Evolutionary conservation across 805 yeast genomes (phyloP), one percentile per base, ranked within the genome.

Genomic region (Starmerella gropengiesseri): DNA sequence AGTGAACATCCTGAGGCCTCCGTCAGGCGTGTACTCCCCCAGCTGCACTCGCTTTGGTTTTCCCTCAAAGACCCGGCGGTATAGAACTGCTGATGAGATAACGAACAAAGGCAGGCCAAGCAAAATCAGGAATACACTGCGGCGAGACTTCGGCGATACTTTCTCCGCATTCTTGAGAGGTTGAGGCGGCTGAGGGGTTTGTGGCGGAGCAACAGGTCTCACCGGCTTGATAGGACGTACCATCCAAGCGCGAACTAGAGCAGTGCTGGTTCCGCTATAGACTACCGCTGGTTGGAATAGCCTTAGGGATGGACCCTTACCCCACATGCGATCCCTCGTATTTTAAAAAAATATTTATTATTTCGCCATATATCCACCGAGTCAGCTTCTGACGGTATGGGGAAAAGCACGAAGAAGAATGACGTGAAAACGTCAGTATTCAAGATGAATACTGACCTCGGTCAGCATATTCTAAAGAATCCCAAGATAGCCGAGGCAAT

Each of bases 401-500:
- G 61, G 8, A 60, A 59, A 39, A 52, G 55, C 13, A 51, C 51
- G 7, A 46, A 44, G n/a, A 53, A 54, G 46, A 44, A 46, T 27
- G 55, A 52, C 25, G 54, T 53, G 19, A 55, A 52, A 45, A 62
- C 60, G 8, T 55, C 63, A 2, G 95, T 91, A 28, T 91, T 91
- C 74, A 91, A 91, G 60, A 87, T 91, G 75, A 91, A 91, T 64
- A 91, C 97, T 13, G 91, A 84, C 58, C 70, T 91, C 43, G 98
- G 98, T 50, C 98, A 91, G 67, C 98, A 91, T 69, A 86, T 91
- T 51, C 71, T 91, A 59, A 91, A 91, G 59, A 91, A 91, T 60
- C 98, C 98, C 1, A 69, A 87, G 42, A 91, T 91, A 22, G 97
- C 98, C 5, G 97, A 91, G 61, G 97, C 96, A 13, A 91, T 91